phyloP scores from a whole-genome alignment of 2,329 filamentous ascomycete genomes.

The Scedosporium apiospermum region DNA sequence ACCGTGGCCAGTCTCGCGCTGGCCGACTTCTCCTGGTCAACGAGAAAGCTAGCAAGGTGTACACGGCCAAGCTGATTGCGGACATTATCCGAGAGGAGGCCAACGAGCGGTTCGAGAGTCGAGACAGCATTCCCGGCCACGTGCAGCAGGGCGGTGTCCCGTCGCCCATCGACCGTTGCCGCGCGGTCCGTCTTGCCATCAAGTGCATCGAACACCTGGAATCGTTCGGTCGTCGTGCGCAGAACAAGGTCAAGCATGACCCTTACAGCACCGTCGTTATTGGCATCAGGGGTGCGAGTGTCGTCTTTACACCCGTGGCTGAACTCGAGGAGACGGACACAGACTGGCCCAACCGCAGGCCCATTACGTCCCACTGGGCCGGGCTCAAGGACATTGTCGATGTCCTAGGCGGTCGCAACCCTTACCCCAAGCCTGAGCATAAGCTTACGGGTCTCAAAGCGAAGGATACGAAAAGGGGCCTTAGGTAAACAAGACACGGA shows the following conservation, averaged over 20 bases:
- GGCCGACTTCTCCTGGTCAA: slow-evolving; percentile 95
- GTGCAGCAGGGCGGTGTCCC: slow-evolving; percentile 91
- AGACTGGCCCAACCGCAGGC: slow-evolving; percentile 85
- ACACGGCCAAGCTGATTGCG: slow-evolving; percentile 86
- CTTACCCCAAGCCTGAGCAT: slow-evolving; percentile 38
- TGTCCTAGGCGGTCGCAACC: slow-evolving; percentile 65
- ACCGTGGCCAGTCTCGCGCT: slow-evolving; percentile 79
- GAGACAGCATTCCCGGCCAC: slow-evolving; percentile 85
- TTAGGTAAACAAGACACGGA: neutral
- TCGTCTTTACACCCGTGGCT: slow-evolving; percentile 78
- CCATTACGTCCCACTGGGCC: slow-evolving; percentile 79
- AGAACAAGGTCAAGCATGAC: slow-evolving; percentile 62
- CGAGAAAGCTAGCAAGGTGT: slow-evolving; percentile 84
- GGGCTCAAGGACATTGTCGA: slow-evolving; percentile 73
- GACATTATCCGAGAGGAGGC: slow-evolving; percentile 94
- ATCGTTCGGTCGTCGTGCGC: slow-evolving; percentile 55
- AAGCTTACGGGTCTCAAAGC: slow-evolving; percentile 42
- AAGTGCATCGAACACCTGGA: slow-evolving; percentile 92
- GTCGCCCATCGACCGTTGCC: slow-evolving; percentile 90
- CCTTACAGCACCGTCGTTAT: slow-evolving; percentile 72
- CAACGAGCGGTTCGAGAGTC: slow-evolving; percentile 82
- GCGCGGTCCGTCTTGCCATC: slow-evolving; percentile 84
- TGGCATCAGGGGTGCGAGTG: slow-evolving; percentile 80
- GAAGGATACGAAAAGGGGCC: slow-evolving; percentile 52
- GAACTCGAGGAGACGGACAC: slow-evolving; percentile 76